phyloP scores from a whole-genome alignment of 2,329 filamentous ascomycete species.

The Sporothrix globosa region DNA sequence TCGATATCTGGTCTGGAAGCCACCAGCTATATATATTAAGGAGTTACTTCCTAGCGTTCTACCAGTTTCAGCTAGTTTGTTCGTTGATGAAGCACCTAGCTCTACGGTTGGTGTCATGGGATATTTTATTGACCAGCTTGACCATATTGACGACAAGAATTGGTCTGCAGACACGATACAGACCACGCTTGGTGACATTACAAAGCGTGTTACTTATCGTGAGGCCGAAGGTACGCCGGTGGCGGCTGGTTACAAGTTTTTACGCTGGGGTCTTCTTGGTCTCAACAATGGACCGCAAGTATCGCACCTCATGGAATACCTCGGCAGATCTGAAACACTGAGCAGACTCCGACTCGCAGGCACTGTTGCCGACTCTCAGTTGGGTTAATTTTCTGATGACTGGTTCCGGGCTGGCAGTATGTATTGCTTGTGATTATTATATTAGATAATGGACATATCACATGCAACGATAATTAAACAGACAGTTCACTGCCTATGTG shows the following conservation, averaged over 20 bases:
- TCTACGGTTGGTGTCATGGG: constrained; percentile 23
- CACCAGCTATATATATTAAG: constrained; percentile 27
- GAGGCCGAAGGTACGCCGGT: constrained; percentile 7
- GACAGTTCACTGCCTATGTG: neutral
- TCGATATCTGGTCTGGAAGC: constrained; percentile 41
- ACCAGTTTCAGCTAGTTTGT: neutral
- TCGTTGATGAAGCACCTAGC: constrained; percentile 5
- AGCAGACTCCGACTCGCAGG: constrained; percentile 37
- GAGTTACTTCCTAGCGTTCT: constrained; percentile 25
- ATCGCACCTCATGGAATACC: constrained; percentile 38
- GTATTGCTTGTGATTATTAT: neutral
- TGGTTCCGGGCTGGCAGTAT: neutral
- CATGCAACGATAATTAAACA: neutral
- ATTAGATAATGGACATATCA: neutral
- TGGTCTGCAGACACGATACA: constrained; percentile 35
- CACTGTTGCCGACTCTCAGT: constrained; percentile 4
- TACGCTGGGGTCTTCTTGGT: constrained; percentile 43
- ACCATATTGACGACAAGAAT: constrained; percentile 10
- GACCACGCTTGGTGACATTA: constrained; percentile 2
- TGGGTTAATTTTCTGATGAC: neutral
- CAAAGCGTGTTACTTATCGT: constrained; percentile 23
- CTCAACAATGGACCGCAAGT: constrained; percentile 39
- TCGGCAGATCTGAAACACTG: constrained; percentile 42
- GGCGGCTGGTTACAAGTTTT: constrained; percentile 38
- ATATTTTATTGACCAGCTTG: constrained; percentile 30